These are phyloP conservation scores for Colletotrichum scovillei DNA, from an alignment of 2,329 filamentous ascomycete species.

Conservation along the genomic window DNA sequence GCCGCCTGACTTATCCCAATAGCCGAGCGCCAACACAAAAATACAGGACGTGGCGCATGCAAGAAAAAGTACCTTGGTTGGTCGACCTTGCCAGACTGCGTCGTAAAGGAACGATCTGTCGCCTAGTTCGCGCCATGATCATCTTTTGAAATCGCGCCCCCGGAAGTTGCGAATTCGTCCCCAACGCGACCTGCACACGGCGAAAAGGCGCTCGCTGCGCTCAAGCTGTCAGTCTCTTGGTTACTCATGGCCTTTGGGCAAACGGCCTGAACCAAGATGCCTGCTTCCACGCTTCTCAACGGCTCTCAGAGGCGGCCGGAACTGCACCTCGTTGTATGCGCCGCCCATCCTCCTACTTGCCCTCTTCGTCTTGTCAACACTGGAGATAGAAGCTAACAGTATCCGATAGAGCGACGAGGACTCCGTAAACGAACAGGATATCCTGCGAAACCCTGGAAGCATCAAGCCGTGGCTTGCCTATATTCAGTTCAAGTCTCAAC, in stretches of 20 bases:
- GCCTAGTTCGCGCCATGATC: neutral
- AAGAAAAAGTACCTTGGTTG: neutral
- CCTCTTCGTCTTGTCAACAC: neutral
- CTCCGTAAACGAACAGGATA: conserved; percentile 95
- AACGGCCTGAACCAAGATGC: conserved; percentile 29
- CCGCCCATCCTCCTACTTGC: neutral
- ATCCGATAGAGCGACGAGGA: conserved; percentile 80
- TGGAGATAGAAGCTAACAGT: conserved; percentile 40
- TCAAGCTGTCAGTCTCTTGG: neutral
- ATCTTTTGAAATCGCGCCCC: neutral
- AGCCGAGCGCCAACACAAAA: neutral
- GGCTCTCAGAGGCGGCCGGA: conserved; percentile 57
- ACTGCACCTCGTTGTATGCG: conserved; percentile 60
- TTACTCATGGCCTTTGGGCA: conserved; percentile 15
- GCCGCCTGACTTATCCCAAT: neutral
- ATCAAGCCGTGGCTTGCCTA: conserved; percentile 97
- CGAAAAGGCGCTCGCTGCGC: neutral
- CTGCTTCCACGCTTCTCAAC: conserved; percentile 39
- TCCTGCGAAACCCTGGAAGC: conserved; percentile 85
- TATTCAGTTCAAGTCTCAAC: conserved; percentile 88
- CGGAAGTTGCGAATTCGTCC: neutral
- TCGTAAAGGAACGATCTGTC: neutral
- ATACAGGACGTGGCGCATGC: neutral
- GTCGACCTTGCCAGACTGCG: neutral
- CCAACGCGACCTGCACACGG: neutral